A percentile compares a stretch with the other conserved stretches of the same genome.
phyloP scores from a whole-genome alignment of 164 flowering plant genomes.

The Nymphaea thermarum region DNA sequence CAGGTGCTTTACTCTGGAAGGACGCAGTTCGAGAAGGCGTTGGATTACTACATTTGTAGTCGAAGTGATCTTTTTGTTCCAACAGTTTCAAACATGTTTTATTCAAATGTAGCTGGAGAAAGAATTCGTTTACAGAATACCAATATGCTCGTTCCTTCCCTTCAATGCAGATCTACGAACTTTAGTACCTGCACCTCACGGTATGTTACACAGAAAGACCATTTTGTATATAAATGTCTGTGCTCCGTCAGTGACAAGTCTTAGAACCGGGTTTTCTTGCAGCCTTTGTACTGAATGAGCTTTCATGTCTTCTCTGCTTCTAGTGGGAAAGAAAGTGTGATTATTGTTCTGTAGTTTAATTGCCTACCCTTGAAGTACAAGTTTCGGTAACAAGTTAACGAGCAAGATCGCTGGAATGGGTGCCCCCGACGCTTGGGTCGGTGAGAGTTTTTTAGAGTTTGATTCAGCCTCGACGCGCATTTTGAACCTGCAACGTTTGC shows the following conservation, averaged over 20 bases:
- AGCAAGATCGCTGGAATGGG: too few relatives aligned
- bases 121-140: slow-evolving; percentile 1
- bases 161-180: neutral
- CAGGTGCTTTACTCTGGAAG: neutral
- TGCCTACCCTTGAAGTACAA: too few relatives aligned
- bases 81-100: neutral
- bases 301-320: too few relatives aligned
- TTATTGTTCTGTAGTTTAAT: too few relatives aligned
- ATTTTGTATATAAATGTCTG: neutral
- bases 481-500: too few relatives aligned
- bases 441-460: too few relatives aligned
- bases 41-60: neutral
- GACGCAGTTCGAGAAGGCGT: neutral
- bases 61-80: slow-evolving; percentile 1
- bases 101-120: slow-evolving; percentile 2
- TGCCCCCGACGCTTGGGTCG: too few relatives aligned
- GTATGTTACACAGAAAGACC: neutral
- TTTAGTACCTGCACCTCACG: neutral
- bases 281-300: too few relatives aligned
- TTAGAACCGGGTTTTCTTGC: neutral
- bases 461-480: too few relatives aligned
- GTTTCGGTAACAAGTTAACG: too few relatives aligned
- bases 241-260: neutral
- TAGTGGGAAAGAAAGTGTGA: too few relatives aligned
- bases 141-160: slow-evolving; percentile 1